Evolutionary conservation across 495 filamentous ascomycete genomes (phyloP), one percentile per base, ranked within the genome.

Genomic region (Daldinia grandis): DNA sequence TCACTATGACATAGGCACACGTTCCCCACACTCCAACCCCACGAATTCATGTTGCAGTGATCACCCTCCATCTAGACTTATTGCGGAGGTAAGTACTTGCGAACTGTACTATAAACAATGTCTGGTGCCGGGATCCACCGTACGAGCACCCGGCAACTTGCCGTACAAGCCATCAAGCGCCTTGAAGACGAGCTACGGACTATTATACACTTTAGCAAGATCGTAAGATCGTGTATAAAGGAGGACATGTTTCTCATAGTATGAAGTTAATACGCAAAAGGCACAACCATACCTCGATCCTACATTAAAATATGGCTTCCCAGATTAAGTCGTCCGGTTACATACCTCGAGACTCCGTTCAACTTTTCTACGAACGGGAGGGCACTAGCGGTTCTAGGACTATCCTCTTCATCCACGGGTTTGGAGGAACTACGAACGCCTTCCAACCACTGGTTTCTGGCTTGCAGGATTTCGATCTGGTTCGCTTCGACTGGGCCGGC

Each of bases 301-400:
- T 21, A 21, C 19, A 9, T 47, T 24, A 7, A 38, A 38, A 31
- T 5, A 63, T 63, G 60, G 60, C 60, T 25, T 63, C 60, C 14
- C 47, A 63, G 15, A 55, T 63, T 15, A 63, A 17, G 14, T 63
- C 60, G n/a, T 63, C 60, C 21, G 60, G 60, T 19, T 63, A 63
- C 35, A 24, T 63, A 40, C 15, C 37, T 25, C 60, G 60, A 4
- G 60, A 40, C 19, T 55, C 60, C 15, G 49, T 63, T 28, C 35
- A 63, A 28, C 60, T 63, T 54, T 63, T 63, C 33, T 63, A 63
- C 35, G 60, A 63, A 27, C 37, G 60, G 14, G 60, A 63, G n/a
- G 60, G 60, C 12, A 42, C 38, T n/a, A 42, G 15, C 1, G 49
- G 17, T 1, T 54, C 60, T 14, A 53, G 33, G n/a, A 63, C 49